phyloP scores from a whole-genome alignment of 2,329 filamentous ascomycete genomes.

The Colletotrichum kahawae region DNA sequence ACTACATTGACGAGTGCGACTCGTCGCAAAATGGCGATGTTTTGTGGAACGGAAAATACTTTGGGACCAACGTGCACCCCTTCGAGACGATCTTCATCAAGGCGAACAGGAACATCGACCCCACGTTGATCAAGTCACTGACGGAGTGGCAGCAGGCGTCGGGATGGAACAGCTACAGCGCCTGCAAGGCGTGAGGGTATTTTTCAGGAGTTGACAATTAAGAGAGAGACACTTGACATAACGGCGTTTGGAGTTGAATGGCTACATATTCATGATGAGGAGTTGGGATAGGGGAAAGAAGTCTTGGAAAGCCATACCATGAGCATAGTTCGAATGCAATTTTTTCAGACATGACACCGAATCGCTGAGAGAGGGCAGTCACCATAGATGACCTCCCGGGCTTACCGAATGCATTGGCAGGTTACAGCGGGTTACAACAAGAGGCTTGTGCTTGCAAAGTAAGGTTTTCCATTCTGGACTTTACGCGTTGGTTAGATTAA shows the following conservation, averaged over 20 bases:
- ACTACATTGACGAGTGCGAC: constrained; percentile 18
- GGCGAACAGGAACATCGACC: constrained; percentile 35
- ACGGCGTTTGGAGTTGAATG: neutral
- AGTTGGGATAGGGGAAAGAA: neutral
- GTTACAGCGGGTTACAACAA: neutral
- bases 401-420: neutral
- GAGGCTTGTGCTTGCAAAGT: neutral
- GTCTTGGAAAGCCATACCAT: neutral
- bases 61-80: constrained; percentile 38
- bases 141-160: constrained; percentile 34
- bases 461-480: neutral
- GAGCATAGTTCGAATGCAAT: neutral
- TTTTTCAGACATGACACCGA: neutral
- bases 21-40: constrained; percentile 27
- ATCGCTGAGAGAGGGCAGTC: neutral
- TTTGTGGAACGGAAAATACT: constrained; percentile 32
- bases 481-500: neutral
- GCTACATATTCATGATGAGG: neutral
- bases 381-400: neutral
- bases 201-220: neutral
- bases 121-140: constrained; percentile 28
- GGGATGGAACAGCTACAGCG: constrained; percentile 30
- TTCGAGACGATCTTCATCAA: constrained; percentile 44
- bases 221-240: neutral
- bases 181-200: constrained; percentile 6